Base-by-base conservation (phyloP, 495 filamentous ascomycete genomes). In the Annulohypoxylon nitens region DNA sequence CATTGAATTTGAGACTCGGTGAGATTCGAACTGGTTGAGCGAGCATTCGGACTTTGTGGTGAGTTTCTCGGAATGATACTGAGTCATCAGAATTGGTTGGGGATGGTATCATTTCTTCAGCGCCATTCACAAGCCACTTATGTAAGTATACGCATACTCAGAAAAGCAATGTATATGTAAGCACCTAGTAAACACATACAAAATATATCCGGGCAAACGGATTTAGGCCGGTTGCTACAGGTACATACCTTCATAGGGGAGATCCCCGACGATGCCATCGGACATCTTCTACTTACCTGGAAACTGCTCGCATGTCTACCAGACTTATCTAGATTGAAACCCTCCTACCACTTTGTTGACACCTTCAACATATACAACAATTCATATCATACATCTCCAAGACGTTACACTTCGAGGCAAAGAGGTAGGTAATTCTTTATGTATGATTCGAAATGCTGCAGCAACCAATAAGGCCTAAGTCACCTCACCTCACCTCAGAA, bases 391-490 rank as follows among this genome's bases (percentile, higher is more conserved):
- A 11, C 33, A 3, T 57, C n/a, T 57, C 53, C 53, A 37, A 57
- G 18, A 37, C 33, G 53, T 57, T 37, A n/a, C 53, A 36, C 30
- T n/a, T 14, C 6, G 23, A 20, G 30, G 18, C 9, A 57, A 57
- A 57, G 33, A 37, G 53, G 53, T 33, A 57, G 53, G 30, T 57
- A 37, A 33, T 36, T 37, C 33, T 39, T 30, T 6, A 57, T 57
- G 20, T 37, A 20, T 3, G 30, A 57, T 37, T 16, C 14, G 9
- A 37, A 1, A 14, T 14, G 25, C 36, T 16, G 11, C 30, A 4
- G 33, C 33, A 36, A 11, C 50, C 53, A 57, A 57, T 18, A 6
- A 57, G 16, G 11, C 33, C 23, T 10, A n/a, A 20, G 53, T 18
- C 53, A 37, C 33, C 20, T 23, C 53, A 37, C 33, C 20, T 23